Evolutionary conservation across 2,329 filamentous ascomycete species (phyloP).

Genomic region (Hypocreales sp.): DNA sequence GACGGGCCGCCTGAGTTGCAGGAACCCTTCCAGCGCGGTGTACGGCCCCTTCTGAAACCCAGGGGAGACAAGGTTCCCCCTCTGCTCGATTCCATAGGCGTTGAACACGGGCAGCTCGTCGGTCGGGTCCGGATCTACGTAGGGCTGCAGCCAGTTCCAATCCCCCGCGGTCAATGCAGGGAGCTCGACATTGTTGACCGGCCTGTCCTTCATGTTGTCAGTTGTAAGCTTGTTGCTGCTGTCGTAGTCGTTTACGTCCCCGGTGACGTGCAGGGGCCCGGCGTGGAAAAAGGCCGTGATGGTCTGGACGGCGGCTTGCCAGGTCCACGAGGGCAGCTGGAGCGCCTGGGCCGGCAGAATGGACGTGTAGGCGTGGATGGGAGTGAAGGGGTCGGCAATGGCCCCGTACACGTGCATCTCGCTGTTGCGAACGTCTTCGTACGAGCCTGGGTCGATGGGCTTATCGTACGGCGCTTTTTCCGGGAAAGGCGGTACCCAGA

Average conservation of each 20-base stretch:
- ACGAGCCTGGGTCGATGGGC: background rate
- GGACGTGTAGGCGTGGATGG: conserved; percentile 17
- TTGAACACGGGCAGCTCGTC: conserved; percentile 1
- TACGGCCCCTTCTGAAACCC: conserved; percentile 3
- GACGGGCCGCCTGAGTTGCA: conserved; percentile 2
- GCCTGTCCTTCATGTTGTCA: conserved; percentile 1
- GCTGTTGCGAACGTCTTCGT: conserved; percentile 4
- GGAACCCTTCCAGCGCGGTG: conserved; percentile 2
- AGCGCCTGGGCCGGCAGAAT: conserved; percentile 16
- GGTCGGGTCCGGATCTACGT: background rate
- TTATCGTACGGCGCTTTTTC: background rate
- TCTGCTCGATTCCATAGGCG: conserved; percentile 2
- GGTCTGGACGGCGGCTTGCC: conserved; percentile 16
- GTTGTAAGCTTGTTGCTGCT: background rate
- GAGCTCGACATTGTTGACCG: background rate
- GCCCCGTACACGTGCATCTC: conserved; percentile 10
- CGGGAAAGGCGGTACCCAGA: conserved; percentile 7
- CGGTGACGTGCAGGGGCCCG: conserved; percentile 13
- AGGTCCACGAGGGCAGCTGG: conserved; percentile 18
- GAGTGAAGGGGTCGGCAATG: conserved; percentile 20
- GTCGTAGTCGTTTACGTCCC: conserved; percentile 3
- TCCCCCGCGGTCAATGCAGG: conserved; percentile 1
- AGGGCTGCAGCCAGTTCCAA: conserved; percentile 4
- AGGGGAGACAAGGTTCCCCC: conserved; percentile 1
- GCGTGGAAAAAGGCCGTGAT: conserved; percentile 25